Percentiles rank a stretch among this genome's conserved stretches.
Evolutionary conservation across 768 basidiomycete genomes (phyloP).

Genomic region (Suillus alpinus): DNA sequence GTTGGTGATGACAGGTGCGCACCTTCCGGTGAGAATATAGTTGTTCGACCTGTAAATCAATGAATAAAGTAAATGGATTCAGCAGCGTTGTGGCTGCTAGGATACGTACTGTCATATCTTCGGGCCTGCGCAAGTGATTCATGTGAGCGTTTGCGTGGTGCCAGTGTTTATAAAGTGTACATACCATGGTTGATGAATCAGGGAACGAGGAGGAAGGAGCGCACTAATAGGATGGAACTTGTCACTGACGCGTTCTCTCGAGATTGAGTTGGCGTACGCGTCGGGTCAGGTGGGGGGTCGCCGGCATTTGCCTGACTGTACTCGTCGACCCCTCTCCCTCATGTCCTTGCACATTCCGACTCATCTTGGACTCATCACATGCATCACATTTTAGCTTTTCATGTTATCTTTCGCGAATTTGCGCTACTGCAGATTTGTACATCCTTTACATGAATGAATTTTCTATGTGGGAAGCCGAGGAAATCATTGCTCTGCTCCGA

Average conservation of each 20-base stretch:
- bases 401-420: not conserved
- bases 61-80: slow-evolving; percentile 14
- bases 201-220: slow-evolving; percentile 9
- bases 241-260: slow-evolving; percentile 24
- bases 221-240: slow-evolving; percentile 1
- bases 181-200: slow-evolving; percentile 44
- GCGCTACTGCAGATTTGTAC: not conserved
- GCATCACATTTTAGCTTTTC: not conserved
- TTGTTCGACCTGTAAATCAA: slow-evolving; percentile 74
- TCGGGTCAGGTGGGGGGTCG: slow-evolving; percentile 4
- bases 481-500: not conserved
- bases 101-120: slow-evolving; percentile 87
- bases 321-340: not conserved
- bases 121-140: slow-evolving; percentile 52
- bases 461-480: not conserved
- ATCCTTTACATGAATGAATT: not conserved
- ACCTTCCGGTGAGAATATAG: slow-evolving; percentile 99
- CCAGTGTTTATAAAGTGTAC: slow-evolving; percentile 11
- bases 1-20: slow-evolving; percentile 19
- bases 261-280: slow-evolving; percentile 19
- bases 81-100: slow-evolving; percentile 2
- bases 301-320: not conserved
- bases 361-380: too few species aligned
- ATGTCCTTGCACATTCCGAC: too few species aligned
- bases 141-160: not conserved